Evolutionary conservation across 1,284 basidiomycete genomes (phyloP), one percentile per base, ranked within the genome.

Genomic region (Anthracocystis walkeri): DNA sequence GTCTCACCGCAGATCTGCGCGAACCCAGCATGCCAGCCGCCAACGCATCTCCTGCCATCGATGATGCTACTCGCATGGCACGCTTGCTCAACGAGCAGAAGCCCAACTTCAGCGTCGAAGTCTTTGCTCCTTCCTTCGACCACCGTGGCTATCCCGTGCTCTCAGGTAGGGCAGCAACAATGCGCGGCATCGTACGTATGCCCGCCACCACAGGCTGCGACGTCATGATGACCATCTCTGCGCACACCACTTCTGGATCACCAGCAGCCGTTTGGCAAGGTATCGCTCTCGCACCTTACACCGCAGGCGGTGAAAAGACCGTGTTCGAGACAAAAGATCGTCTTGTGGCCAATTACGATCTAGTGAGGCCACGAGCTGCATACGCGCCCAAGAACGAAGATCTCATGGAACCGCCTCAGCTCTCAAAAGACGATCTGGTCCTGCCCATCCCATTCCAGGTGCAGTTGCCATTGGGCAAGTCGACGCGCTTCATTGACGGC

Each of bases 241-340:
- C 80, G 8, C 71, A 80, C 45, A 82, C 80, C 29, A 78, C 80
- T 11, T 56, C 74, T 1, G 81, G 81, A 16, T 69, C 81, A 4
- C 73, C 77, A n/a, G 81, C 81, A 31, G 77, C 78, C 21, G 71
- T 78, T 1, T 82, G 81, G 81, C 66, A 82, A 60, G 79, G 78
- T 29, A 61, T 75, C 46, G 73, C 79, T 14, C 49, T 82, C 20
- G 72, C 79, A 11, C 81, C 81, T 4, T 68, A 56, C 40, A 70
- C 75, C 10, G 62, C 51, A 12, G 72, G 77, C 21, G 55, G 40
- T 18, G 81, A 82, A 49, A 68, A 75, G 33, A 65, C 58, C 33
- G 70, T 82, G 4, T 82, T 82, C 48, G 65, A 68, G 27, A 73
- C 75, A 54, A 66, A 63, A 20, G 81, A 82, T 35, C 66, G 64